Conservation (phyloP, 495 filamentous ascomycete genomes). For the Hypoxylon intermedium region DNA sequence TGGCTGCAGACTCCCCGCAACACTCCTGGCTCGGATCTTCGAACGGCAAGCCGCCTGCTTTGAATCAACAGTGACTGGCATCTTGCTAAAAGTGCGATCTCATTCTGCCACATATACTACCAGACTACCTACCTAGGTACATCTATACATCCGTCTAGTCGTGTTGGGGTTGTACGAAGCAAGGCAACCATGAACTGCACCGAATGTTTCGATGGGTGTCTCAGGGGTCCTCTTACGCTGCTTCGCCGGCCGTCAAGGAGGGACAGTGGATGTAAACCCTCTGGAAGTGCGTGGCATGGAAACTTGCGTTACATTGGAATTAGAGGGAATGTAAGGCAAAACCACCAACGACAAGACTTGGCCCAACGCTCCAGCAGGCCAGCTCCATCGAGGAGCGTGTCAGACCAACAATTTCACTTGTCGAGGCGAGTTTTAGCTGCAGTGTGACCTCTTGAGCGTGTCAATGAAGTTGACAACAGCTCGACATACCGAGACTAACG, state of each 20-base stretch:
- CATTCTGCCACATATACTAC: not conserved
- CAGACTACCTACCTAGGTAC: no score
- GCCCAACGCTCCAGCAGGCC: not conserved
- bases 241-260: no score
- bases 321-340: slow-evolving; percentile 23
- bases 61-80: slow-evolving; percentile 16
- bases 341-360: slow-evolving; percentile 10
- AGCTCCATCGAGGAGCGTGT: slow-evolving; percentile 2
- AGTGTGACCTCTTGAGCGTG: slow-evolving; percentile 30
- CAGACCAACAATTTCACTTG: slow-evolving; percentile 29
- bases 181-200: slow-evolving; percentile 8
- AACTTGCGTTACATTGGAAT: slow-evolving; percentile 22
- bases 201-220: slow-evolving; percentile 17
- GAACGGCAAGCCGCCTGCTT: slow-evolving; percentile 28
- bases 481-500: slow-evolving; percentile 34
- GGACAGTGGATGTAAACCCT: slow-evolving; percentile 4
- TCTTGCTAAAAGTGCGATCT: slow-evolving; percentile 1
- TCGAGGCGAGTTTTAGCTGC: slow-evolving; percentile 37
- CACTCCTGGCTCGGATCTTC: slow-evolving; percentile 26
- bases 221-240: no score
- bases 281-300: slow-evolving; percentile 9
- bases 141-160: slow-evolving; percentile 1
- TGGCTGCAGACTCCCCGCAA: slow-evolving; percentile 6
- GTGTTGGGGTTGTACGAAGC: not conserved
- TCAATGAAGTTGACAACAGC: slow-evolving; percentile 27